Evolutionary conservation across 495 filamentous ascomycete species (phyloP).

Genomic region (Penicillium argentinense): DNA sequence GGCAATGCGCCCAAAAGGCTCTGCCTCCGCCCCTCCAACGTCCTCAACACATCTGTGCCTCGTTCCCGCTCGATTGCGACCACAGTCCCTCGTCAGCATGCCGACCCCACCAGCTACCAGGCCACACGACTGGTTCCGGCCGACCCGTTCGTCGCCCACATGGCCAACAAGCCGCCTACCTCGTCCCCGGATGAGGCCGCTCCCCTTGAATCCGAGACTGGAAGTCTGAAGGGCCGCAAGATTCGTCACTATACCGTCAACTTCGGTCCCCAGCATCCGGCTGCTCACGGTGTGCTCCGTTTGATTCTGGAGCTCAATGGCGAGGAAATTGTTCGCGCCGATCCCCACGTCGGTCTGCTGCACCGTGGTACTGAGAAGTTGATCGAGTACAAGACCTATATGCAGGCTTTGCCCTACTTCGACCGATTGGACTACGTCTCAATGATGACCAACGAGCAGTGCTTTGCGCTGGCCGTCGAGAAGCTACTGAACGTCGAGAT

Average conservation of each 20-base stretch:
- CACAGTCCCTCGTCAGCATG: constrained; percentile 62
- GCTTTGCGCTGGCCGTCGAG: constrained; percentile 91
- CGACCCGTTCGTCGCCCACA: constrained; percentile 55
- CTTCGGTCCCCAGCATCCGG: constrained; percentile 98
- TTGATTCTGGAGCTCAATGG: constrained; percentile 97
- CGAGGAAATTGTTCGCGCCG: constrained; percentile 93
- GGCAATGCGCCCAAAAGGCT: constrained; percentile 65
- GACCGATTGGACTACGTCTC: constrained; percentile 98
- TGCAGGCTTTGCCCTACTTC: constrained; percentile 98
- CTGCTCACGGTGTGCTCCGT: constrained; percentile 96
- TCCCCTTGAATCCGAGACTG: constrained; percentile 50
- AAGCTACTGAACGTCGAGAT: constrained; percentile 98
- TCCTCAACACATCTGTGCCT: constrained; percentile 39
- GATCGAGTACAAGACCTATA: constrained; percentile 99
- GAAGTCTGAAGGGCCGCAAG: constrained; percentile 68
- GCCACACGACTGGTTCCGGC: constrained; percentile 59
- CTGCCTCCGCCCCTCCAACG: constrained; percentile 52
- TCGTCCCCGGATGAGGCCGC: constrained; percentile 38
- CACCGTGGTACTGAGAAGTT: constrained; percentile 99
- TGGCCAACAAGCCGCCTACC: constrained; percentile 47
- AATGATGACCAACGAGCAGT: constrained; percentile 99
- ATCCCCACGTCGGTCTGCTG: constrained; percentile 95
- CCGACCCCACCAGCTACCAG: constrained; percentile 55
- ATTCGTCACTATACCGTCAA: constrained; percentile 99
- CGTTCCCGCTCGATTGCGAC: constrained; percentile 66